phyloP scores from a whole-genome alignment of 2,329 filamentous ascomycete species.

The Hymenoscyphus scutula region DNA sequence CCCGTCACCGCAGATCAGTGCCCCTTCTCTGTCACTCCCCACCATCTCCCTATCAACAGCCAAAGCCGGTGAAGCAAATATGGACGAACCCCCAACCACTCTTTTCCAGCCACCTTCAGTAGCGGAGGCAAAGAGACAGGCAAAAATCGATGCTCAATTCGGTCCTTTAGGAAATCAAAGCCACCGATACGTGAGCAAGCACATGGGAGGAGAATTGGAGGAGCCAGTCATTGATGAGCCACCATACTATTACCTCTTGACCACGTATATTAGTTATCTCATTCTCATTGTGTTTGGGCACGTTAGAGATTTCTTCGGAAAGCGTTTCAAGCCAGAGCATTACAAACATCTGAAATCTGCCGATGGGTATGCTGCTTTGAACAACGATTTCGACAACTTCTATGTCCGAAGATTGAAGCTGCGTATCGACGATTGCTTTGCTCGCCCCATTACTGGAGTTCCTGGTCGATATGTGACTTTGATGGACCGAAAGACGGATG shows the following conservation, averaged over 20 bases:
- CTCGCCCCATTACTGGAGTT: conserved; percentile 86
- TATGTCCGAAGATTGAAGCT: conserved; percentile 91
- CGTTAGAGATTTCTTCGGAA: conserved; percentile 95
- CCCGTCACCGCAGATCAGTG: conserved; percentile 63
- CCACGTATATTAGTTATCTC: conserved; percentile 97
- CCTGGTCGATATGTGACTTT: conserved; percentile 92
- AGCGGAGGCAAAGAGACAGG: conserved; percentile 74
- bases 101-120: conserved; percentile 85
- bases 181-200: conserved; percentile 87
- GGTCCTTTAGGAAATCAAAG: conserved; percentile 76
- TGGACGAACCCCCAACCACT: conserved; percentile 71
- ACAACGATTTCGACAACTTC: conserved; percentile 98
- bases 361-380: conserved; percentile 91
- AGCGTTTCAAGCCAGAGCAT: conserved; percentile 80
- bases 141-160: conserved; percentile 84
- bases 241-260: conserved; percentile 93
- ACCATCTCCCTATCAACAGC: conserved; percentile 90
- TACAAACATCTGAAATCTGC: conserved; percentile 80
- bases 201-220: conserved; percentile 75
- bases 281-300: conserved; percentile 95
- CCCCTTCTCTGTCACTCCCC: conserved; percentile 74
- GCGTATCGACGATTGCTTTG: conserved; percentile 95
- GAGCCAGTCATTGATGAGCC: conserved; percentile 91
- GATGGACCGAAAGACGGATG: conserved; percentile 83
- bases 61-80: conserved; percentile 69